These are phyloP conservation scores for Torulaspora maleeae DNA, from an alignment of 805 yeast genomes.

Conservation along the genomic window DNA sequence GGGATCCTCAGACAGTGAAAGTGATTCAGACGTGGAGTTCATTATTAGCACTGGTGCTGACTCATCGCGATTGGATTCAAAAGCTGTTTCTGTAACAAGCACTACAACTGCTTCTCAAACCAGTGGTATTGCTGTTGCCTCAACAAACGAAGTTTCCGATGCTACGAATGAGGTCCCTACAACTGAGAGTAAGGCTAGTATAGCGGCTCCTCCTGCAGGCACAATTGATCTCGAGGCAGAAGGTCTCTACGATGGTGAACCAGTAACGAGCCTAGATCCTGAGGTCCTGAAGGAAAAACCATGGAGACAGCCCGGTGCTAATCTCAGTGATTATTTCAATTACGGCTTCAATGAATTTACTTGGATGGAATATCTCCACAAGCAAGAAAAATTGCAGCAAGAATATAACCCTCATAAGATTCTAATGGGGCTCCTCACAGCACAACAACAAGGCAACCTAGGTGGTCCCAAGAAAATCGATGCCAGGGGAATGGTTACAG, in stretches of 20 bases:
- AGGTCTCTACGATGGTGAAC: constrained; percentile 61
- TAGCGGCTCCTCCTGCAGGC: constrained; percentile 20
- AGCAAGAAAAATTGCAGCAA: constrained; percentile 75
- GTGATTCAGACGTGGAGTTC: constrained; percentile 74
- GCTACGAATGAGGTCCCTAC: constrained; percentile 7
- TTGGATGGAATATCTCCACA: constrained; percentile 88
- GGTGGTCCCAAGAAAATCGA: constrained; percentile 40
- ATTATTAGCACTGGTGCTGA: constrained; percentile 53
- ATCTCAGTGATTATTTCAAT: constrained; percentile 88
- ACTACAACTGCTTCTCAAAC: constrained; percentile 14
- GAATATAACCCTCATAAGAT: constrained; percentile 81
- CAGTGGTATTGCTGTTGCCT: constrained; percentile 12
- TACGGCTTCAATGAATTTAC: constrained; percentile 95
- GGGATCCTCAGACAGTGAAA: constrained; percentile 42
- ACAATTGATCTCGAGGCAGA: constrained; percentile 36
- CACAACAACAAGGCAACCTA: constrained; percentile 37
- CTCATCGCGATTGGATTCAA: constrained; percentile 27
- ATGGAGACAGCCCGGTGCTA: constrained; percentile 98
- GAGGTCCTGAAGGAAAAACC: constrained; percentile 89
- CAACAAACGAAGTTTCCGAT: constrained; percentile 4
- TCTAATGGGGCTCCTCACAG: constrained; percentile 46
- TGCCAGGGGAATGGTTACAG: constrained; percentile 13
- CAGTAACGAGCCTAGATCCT: constrained; percentile 73
- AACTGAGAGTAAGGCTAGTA: constrained; percentile 12
- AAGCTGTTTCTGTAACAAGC: constrained; percentile 17